Percentiles rank a stretch among this genome's conserved stretches.
Evolutionary conservation across 2,329 filamentous ascomycete species (phyloP).

Genomic region (Aureobasidium subglaciale): DNA sequence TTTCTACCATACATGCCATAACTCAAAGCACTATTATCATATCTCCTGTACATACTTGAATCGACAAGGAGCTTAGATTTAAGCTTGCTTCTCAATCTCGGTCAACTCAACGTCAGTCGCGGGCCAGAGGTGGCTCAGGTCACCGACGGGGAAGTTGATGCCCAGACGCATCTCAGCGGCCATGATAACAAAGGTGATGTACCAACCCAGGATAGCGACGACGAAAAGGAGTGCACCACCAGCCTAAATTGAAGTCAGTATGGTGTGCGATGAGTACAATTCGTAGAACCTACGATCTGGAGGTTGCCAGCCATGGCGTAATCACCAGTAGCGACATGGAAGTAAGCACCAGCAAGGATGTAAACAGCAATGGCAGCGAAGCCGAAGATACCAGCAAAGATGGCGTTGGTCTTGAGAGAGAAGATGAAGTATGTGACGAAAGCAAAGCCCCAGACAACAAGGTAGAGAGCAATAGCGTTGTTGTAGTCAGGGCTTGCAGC

Average conservation of each 20-base stretch:
- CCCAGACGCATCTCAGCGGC: constrained; percentile 47
- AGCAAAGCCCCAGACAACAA: constrained; percentile 48
- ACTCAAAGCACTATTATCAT: neutral
- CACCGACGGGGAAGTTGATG: constrained; percentile 43
- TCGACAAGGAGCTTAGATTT: neutral
- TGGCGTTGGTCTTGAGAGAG: constrained; percentile 43
- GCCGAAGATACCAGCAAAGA: constrained; percentile 45
- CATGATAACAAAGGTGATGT: constrained; percentile 49
- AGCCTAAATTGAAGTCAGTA: constrained; percentile 21
- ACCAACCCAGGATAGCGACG: constrained; percentile 44
- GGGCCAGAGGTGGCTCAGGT: constrained; percentile 44
- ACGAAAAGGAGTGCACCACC: constrained; percentile 38
- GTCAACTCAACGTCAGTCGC: constrained; percentile 17
- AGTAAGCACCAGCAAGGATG: constrained; percentile 44
- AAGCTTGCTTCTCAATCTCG: constrained; percentile 23
- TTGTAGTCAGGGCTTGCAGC: constrained; percentile 41
- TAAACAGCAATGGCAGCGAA: constrained; percentile 41
- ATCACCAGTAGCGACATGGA: constrained; percentile 40
- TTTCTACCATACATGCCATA: neutral
- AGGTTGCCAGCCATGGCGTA: constrained; percentile 36
- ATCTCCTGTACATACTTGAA: neutral
- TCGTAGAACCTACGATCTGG: constrained; percentile 47
- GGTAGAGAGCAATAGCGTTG: constrained; percentile 42
- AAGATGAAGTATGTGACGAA: constrained; percentile 47
- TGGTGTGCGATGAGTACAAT: too few relatives aligned